A percentile compares a stretch with the other conserved stretches of the same genome.
These are phyloP conservation scores for Artemisia argyi DNA, from an alignment of 129 eudicot genomes.

Conservation along the genomic window DNA sequence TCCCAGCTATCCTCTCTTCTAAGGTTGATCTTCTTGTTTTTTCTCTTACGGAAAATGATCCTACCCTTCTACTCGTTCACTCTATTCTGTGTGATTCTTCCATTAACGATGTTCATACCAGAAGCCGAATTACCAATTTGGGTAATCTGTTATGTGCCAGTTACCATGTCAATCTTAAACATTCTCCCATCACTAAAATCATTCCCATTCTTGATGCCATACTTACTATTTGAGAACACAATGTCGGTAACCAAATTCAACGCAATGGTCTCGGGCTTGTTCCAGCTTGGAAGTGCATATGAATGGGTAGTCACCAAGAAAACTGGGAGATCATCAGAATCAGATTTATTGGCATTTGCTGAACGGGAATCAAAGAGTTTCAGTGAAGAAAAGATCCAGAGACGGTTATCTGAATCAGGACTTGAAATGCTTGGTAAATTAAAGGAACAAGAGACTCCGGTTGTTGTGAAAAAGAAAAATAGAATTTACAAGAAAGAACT, in stretches of 20 bases:
- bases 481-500: slow-evolving; percentile 70
- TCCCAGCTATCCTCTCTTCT: slow-evolving; percentile 53
- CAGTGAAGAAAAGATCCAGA: slow-evolving; percentile 66
- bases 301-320: slow-evolving; percentile 98
- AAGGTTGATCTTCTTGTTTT: slow-evolving; percentile 94
- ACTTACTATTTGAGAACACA: slow-evolving; percentile 88
- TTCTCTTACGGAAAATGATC: slow-evolving; percentile 73
- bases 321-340: slow-evolving; percentile 86
- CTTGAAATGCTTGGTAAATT: slow-evolving; percentile 74
- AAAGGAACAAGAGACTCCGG: slow-evolving; percentile 45
- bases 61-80: slow-evolving; percentile 96
- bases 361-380: slow-evolving; percentile 65
- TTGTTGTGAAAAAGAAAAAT: slow-evolving; percentile 53
- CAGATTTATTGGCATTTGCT: slow-evolving; percentile 68
- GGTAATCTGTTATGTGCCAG: slow-evolving; percentile 93
- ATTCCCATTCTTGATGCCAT: slow-evolving; percentile 90
- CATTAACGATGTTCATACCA: slow-evolving; percentile 91
- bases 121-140: slow-evolving; percentile 86
- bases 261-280: slow-evolving; percentile 85
- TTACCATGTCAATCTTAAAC: slow-evolving; percentile 73
- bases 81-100: slow-evolving; percentile 78
- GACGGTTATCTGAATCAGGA: slow-evolving; percentile 86
- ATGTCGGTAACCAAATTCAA: slow-evolving; percentile 95
- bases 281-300: slow-evolving; percentile 92
- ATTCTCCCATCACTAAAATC: slow-evolving; percentile 84